Base-by-base conservation (phyloP, 2,329 filamentous ascomycete genomes). In the Hypomyces rosellus region DNA sequence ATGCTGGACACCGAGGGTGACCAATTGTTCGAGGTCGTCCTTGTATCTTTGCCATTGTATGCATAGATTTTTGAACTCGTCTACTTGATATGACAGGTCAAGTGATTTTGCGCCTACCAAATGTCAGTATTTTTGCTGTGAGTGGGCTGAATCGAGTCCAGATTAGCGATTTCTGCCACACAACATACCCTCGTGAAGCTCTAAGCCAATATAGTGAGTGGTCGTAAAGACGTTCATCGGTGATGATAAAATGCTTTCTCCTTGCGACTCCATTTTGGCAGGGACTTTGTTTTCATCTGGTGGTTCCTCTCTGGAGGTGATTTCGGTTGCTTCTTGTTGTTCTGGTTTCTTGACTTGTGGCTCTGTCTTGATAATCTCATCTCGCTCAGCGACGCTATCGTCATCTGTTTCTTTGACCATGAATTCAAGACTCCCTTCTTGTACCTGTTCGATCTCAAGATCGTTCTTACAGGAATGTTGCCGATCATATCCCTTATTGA, bases 141-240 rank as follows among this genome's bases (percentile, higher is more conserved):
- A 6, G 46, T 20, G 37, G 39, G 20, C 18, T 5, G 33, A 16
- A 2, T 15, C 30, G n/a, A 7, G 18, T 33, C 34, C 22, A 30
- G 8, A 11, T 7, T 11, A 30, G 25, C 25, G 9, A 30, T 11
- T 30, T 30, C 9, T 30, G 25, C 25, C 9, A 8, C 9, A 11
- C 6, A 8, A 30, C 9, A 65, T 77, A 89, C 88, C 85, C 74
- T 85, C 80, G 36, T 78, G 77, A 49, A 96, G 71, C 60, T 92
- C 86, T 44, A 97, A 76, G 34, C 93, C 93, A 63, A 99, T 89
- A 65, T 97, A 99, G 67, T 91, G 92, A 1, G 91, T 96, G 20
- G 89, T 90, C 0, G 92, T 97, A 65, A 88, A 95, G 25, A 97
- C 73, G 50, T 75, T 73, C 40, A 60, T 64, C 14, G 55, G 52